phyloP scores from a whole-genome alignment of 768 basidiomycete genomes.

The Psilocybe azurescens region DNA sequence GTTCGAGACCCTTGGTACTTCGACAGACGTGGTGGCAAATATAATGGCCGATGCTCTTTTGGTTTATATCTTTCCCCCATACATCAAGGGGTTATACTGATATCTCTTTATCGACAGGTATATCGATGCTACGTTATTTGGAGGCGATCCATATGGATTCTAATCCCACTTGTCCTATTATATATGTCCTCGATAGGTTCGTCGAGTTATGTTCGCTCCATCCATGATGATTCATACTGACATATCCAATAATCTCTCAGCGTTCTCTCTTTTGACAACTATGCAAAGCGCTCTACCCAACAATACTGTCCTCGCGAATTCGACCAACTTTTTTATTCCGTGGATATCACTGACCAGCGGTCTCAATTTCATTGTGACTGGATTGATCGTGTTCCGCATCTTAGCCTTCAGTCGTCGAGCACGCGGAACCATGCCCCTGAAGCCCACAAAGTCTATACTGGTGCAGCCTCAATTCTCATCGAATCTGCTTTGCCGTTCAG shows the following conservation, averaged over 20 bases:
- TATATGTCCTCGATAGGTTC: background rate
- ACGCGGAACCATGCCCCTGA: background rate
- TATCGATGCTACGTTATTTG: conserved; percentile 10
- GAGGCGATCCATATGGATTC: background rate
- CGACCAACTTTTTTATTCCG: conserved; percentile 8
- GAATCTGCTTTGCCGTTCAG: conserved; percentile 8
- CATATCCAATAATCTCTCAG: background rate
- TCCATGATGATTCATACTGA: too few relatives aligned
- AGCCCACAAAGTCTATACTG: conserved; percentile 1
- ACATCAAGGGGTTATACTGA: background rate
- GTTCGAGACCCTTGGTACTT: conserved; percentile 2
- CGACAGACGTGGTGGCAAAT: background rate
- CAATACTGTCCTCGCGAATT: background rate
- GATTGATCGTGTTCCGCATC: conserved; percentile 7
- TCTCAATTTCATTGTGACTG: conserved; percentile 3
- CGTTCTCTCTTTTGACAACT: background rate
- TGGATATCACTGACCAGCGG: conserved; percentile 6
- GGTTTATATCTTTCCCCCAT: background rate
- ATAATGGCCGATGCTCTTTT: conserved; percentile 1
- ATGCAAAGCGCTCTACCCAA: conserved; percentile 1
- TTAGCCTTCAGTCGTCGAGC: background rate
- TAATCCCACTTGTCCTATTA: background rate
- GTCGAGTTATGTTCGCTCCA: background rate
- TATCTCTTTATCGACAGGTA: background rate
- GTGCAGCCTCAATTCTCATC: conserved; percentile 3